phyloP scores from a whole-genome alignment of 2,329 filamentous ascomycete genomes.

The Aspergillus tanneri region DNA sequence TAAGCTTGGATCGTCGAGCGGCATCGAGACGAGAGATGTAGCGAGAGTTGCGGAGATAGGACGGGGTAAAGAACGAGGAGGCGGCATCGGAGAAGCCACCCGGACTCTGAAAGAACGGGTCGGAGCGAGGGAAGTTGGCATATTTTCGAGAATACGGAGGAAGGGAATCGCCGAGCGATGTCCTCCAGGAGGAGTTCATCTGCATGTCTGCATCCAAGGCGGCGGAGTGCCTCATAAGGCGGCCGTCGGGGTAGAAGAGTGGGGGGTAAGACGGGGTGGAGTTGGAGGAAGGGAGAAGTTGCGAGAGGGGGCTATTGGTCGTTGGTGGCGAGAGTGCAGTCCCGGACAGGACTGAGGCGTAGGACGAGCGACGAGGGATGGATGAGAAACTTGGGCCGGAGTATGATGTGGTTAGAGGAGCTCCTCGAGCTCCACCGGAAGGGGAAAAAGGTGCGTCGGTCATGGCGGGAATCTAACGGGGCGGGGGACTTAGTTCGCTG shows the following conservation, averaged over 20 bases:
- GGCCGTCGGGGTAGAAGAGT: conserved; percentile 34
- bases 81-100: conserved; percentile 29
- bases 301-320: conserved; percentile 51
- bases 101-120: conserved; percentile 27
- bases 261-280: conserved; percentile 39
- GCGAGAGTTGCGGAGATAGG: conserved; percentile 74
- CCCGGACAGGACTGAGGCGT: conserved; percentile 61
- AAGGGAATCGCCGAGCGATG: conserved; percentile 40
- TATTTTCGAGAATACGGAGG: conserved; percentile 52
- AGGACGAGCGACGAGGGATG: conserved; percentile 56
- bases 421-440: conserved; percentile 42
- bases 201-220: conserved; percentile 53
- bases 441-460: conserved; percentile 44
- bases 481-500: conserved; percentile 8
- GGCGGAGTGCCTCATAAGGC: conserved; percentile 37
- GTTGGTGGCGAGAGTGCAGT: conserved; percentile 42
- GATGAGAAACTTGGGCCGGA: conserved; percentile 38
- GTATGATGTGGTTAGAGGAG: conserved; percentile 35
- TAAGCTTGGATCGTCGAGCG: conserved; percentile 61
- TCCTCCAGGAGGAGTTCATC: conserved; percentile 48
- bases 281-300: conserved; percentile 53
- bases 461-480: conserved; percentile 37
- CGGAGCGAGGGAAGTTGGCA: conserved; percentile 34
- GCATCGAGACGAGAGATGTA: conserved; percentile 76
- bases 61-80: conserved; percentile 65